A percentile compares a stretch with the other conserved stretches of the same genome.
These are phyloP conservation scores for Loxodes magnus DNA, from an alignment of 73 alveolate species.

Conservation along the genomic window DNA sequence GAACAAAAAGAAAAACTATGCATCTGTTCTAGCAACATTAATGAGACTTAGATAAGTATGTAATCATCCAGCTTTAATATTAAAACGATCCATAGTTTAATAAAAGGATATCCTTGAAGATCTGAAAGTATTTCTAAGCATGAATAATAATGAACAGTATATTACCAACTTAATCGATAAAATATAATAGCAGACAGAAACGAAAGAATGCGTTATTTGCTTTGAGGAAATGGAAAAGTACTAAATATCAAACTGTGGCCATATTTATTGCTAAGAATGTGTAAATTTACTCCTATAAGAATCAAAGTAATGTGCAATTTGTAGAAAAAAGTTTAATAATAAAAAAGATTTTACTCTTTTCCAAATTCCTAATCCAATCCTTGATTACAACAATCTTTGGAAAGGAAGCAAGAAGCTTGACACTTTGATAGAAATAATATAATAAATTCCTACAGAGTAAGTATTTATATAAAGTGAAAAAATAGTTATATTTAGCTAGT, in stretches of 20 bases:
- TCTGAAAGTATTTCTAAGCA: constrained; percentile 4
- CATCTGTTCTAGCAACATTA: constrained; percentile 29
- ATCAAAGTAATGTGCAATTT: constrained; percentile 28
- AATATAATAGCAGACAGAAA: constrained; percentile 26
- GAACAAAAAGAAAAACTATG: constrained; percentile 21
- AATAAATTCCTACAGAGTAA: no score
- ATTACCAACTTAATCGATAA: constrained; percentile 18
- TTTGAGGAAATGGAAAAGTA: constrained; percentile 32
- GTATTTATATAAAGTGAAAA: no score
- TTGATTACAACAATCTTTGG: constrained; percentile 17
- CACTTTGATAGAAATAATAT: constrained; percentile 13
- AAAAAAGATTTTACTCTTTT: constrained; percentile 33
- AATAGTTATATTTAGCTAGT: constrained; percentile 45
- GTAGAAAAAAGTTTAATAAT: constrained; percentile 21
- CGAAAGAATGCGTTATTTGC: constrained; percentile 29
- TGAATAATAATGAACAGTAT: constrained; percentile 15
- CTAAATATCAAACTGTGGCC: constrained; percentile 30
- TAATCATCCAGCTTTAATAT: constrained; percentile 32
- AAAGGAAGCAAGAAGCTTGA: constrained; percentile 23
- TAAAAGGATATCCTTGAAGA: constrained; percentile 23
- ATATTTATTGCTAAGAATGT: constrained; percentile 30
- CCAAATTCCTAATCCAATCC: constrained; percentile 19
- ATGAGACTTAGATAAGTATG: constrained; percentile 37
- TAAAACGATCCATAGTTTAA: constrained; percentile 25
- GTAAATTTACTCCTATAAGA: constrained; percentile 14